Evolutionary conservation across 148 eudicot species (phyloP), one percentile per base, ranked within the genome.

Genomic region (Simmondsia chinensis): DNA sequence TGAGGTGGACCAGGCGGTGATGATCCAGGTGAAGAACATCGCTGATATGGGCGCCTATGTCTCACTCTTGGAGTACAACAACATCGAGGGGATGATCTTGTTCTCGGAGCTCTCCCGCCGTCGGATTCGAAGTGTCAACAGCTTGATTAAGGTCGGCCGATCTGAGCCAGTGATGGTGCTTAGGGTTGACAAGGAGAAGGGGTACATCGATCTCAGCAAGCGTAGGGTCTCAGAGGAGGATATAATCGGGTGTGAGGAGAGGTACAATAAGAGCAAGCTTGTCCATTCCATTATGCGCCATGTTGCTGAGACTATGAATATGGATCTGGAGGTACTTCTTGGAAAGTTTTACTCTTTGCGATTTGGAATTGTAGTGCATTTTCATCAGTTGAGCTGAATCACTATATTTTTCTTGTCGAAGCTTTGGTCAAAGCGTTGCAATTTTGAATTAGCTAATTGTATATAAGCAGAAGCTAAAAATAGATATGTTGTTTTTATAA

Each of bases 231-330:
- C 94, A 5, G 96, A 91, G 17, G 95, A 86, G 70, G 99, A 91
- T 61, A 77, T 86, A 29, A 64, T 66, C 57, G 77, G 53, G 1
- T 91, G 99, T 18, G 99, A 91, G 57, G 99, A 91, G 52, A 74
- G 95, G 57, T 91, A 60, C 11, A 91, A 82, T 27, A 91, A 91
- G 89, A 91, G 95, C 37, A 91, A 91, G 72, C 95, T 91, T 40
- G 99, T 91, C 22, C 96, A 91, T 35, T 91, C 99, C 5, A 91
- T 91, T 16, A 86, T 91, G 99, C 79, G 94, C 2, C 99, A 86
- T 57, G 99, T 91, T 18, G 95, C 96, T 1, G 94, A 87, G 66
- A 78, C 93, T 40, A 46, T 76, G 70, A 43, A 28, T 6, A 39
- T 66, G 33, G 96, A 91, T 67, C 74, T 91, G 13, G 99, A 91